These are phyloP conservation scores for Tetrapisispora iriomotensis DNA, from an alignment of 805 yeast genomes.

Conservation along the genomic window DNA sequence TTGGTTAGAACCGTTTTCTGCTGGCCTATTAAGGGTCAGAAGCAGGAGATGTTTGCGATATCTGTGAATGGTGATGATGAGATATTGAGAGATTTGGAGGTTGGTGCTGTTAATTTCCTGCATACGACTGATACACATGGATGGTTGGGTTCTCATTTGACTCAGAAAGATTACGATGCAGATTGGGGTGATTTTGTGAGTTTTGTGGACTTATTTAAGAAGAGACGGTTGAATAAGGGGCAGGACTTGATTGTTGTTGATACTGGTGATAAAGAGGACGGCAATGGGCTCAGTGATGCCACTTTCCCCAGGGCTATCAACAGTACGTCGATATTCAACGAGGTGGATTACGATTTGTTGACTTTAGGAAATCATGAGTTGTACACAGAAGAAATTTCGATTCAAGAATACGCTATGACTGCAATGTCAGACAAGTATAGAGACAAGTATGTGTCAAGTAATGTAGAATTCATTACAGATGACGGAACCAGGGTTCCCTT, in stretches of 20 bases:
- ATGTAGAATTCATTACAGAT: conserved; percentile 48
- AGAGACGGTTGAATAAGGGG: conserved; percentile 22
- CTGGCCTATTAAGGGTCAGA: no score
- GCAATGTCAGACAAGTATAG: conserved; percentile 43
- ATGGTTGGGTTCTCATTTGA: conserved; percentile 86
- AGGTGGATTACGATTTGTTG: conserved; percentile 62
- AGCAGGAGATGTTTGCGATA: no score
- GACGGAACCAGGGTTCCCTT: conserved; percentile 45
- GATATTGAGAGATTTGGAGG: conserved; percentile 37
- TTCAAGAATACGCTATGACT: conserved; percentile 52
- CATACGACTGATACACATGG: conserved; percentile 98
- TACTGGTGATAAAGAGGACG: conserved; percentile 91
- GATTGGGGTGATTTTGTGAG: conserved; percentile 90
- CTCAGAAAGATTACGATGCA: conserved; percentile 66
- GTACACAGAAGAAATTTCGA: conserved; percentile 54
- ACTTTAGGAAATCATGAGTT: conserved; percentile 91
- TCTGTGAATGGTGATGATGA: neutral
- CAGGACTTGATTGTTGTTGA: conserved; percentile 70
- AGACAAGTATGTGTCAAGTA: conserved; percentile 59
- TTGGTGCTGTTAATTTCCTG: conserved; percentile 73
- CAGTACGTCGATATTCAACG: conserved; percentile 53
- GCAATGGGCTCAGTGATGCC: conserved; percentile 81
- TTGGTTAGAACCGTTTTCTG: neutral
- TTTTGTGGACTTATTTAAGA: conserved; percentile 45
- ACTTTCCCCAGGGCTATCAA: conserved; percentile 60